Percentiles rank a stretch among this genome's conserved stretches.
These are phyloP conservation scores for Podospora anserina DNA, from an alignment of 495 filamentous ascomycete species.

Conservation along the genomic window DNA sequence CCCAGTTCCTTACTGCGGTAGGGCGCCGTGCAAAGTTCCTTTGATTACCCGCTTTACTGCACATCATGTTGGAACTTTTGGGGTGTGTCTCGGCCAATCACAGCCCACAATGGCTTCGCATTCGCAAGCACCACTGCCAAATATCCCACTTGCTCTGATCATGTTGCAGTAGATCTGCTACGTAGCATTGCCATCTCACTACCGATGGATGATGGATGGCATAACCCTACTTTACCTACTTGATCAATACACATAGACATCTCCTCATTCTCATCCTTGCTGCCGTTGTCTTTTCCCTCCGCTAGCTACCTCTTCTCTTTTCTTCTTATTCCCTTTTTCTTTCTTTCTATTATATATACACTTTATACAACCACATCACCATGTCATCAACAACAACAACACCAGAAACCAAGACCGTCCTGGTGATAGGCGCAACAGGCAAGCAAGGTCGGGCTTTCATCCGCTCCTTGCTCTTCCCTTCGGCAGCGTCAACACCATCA, in stretches of 20 bases:
- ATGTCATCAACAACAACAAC: slow-evolving; percentile 10
- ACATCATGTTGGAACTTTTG: background rate
- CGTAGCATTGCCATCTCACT: background rate
- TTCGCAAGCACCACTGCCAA: background rate
- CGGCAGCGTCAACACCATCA: background rate
- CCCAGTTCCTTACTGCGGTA: too few relatives aligned
- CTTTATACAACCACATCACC: background rate
- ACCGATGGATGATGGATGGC: background rate
- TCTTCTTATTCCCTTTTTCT: background rate
- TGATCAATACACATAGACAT: background rate
- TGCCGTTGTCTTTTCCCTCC: background rate
- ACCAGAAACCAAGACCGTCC: slow-evolving; percentile 19
- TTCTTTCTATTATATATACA: background rate
- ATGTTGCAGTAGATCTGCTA: background rate
- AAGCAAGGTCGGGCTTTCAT: slow-evolving; percentile 41
- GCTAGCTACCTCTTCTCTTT: background rate
- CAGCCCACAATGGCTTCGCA: background rate
- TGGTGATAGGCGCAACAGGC: slow-evolving; percentile 43
- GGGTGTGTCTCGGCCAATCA: background rate
- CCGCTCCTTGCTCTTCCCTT: slow-evolving; percentile 27
- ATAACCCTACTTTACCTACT: background rate
- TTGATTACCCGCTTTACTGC: background rate
- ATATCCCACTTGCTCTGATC: too few relatives aligned
- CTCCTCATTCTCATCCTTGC: background rate
- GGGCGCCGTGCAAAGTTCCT: background rate